Evolutionary conservation across 805 yeast genomes (phyloP), one percentile per base, ranked within the genome.

Genomic region (Candida vartiovaarae): DNA sequence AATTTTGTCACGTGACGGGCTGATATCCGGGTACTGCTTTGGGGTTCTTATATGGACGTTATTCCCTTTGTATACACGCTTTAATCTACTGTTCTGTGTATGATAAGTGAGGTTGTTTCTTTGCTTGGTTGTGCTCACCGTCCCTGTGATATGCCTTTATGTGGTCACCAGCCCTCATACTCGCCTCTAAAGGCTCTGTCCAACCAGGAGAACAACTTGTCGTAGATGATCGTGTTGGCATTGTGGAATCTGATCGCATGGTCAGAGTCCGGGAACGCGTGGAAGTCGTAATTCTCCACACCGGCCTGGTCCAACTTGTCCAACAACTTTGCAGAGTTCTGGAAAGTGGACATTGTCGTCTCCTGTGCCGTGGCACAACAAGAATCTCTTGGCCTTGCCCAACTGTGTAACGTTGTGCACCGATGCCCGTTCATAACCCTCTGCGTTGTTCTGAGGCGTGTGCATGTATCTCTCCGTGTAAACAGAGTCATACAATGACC

Each of bases 321-420:
- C 38, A 93, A 59, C 33, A 93, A 67, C 60, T 81, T 79, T 47
- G 88, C 70, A 36, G 91, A 76, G 66, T 93, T 87, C 61, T 93
- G 99, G 64, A 90, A 90, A 78, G 65, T 93, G 98, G 38, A 93
- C 99, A 55, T 93, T 93, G 63, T 93, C 99, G 65, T 93, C 99
- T 4, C 96, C 96, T 0, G 96, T 82, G 1, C 99, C 99, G 59
- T 91, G 99, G 87, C 91, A 87, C 32, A 93, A 60, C 48, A 93
- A 64, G 57, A 93, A 88, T 56, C 98, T 71, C 38, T 72, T 72
- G 8, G 72, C 74, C 38, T 68, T 57, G 11, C 71, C 78, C 51
- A 93, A 73, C 8, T 71, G 72, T 1, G 74, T 71, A 25, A 75
- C 75, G 40, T 84, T 67, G 41, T 68, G 66, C 30, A 91, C 80